Conservation (phyloP, 2,329 filamentous ascomycete species). For the Phyllosticta citribraziliensis region DNA sequence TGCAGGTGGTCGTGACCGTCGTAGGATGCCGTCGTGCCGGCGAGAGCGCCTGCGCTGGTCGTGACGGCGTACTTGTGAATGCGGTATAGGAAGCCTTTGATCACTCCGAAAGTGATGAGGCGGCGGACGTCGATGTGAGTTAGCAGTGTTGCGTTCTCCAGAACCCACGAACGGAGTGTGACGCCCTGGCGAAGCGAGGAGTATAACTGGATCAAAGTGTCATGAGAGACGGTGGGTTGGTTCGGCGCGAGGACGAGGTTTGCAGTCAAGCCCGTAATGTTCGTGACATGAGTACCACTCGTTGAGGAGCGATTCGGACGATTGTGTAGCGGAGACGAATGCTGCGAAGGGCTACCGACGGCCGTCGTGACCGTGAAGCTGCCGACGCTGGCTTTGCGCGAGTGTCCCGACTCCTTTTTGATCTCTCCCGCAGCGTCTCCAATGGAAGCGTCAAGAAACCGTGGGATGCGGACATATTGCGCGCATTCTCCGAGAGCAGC, state of each 20-base stretch:
- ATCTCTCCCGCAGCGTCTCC: background rate
- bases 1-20: conserved; percentile 9
- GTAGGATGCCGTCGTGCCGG: conserved; percentile 36
- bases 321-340: background rate
- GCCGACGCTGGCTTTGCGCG: conserved; percentile 7
- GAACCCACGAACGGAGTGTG: conserved; percentile 79
- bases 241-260: conserved; percentile 8
- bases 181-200: conserved; percentile 73
- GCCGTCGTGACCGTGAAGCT: conserved; percentile 4
- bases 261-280: background rate
- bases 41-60: conserved; percentile 17
- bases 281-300: conserved; percentile 3
- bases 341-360: conserved; percentile 1
- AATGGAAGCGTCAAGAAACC: conserved; percentile 14
- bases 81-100: conserved; percentile 88
- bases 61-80: conserved; percentile 79
- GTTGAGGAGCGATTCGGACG: conserved; percentile 7
- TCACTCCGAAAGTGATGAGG: conserved; percentile 89
- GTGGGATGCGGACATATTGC: conserved; percentile 56
- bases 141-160: conserved; percentile 62
- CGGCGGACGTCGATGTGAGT: conserved; percentile 76
- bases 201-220: conserved; percentile 67
- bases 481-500: conserved; percentile 80
- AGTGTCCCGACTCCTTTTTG: conserved; percentile 1
- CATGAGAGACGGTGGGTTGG: conserved; percentile 16